phyloP scores from a whole-genome alignment of 305 asterid genomes.

The Nicotiana rustica region DNA sequence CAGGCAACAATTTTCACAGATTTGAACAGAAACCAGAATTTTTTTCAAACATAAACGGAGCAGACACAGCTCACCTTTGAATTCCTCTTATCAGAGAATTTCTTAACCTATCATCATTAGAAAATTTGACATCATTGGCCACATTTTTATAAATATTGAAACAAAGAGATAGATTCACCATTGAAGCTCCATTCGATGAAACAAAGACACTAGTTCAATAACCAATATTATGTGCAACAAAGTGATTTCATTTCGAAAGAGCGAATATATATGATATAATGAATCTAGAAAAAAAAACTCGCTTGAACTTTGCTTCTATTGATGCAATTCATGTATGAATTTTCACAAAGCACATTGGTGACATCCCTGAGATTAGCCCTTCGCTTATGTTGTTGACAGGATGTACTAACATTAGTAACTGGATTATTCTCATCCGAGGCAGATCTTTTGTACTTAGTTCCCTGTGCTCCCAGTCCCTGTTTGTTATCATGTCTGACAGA shows the following conservation, averaged over 20 bases:
- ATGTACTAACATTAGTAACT: slow-evolving; percentile 43
- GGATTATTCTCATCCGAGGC: slow-evolving; percentile 51
- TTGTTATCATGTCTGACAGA: slow-evolving; percentile 57
- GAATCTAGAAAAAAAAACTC: slow-evolving; percentile 21
- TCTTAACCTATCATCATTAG: slow-evolving; percentile 45
- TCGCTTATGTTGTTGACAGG: slow-evolving; percentile 60
- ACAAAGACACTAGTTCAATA: slow-evolving; percentile 22
- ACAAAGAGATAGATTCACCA: slow-evolving; percentile 28
- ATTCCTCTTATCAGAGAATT: slow-evolving; percentile 50
- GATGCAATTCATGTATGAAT: slow-evolving; percentile 54
- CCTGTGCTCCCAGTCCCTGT: slow-evolving; percentile 39
- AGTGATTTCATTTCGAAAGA: slow-evolving; percentile 30
- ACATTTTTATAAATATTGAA: slow-evolving; percentile 7
- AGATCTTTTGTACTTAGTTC: slow-evolving; percentile 65
- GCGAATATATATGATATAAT: not conserved
- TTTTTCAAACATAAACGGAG: slow-evolving; percentile 21
- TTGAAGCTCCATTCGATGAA: slow-evolving; percentile 11
- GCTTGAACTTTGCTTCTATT: slow-evolving; percentile 57
- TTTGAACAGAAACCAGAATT: not conserved
- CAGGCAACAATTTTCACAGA: slow-evolving; percentile 10
- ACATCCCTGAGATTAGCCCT: slow-evolving; percentile 85
- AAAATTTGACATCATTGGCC: slow-evolving; percentile 34
- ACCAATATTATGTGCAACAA: not conserved
- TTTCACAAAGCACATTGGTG: slow-evolving; percentile 63
- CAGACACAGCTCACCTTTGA: slow-evolving; percentile 46